These are phyloP conservation scores for Rhodosporidiobolus sp. DNA, from an alignment of 768 basidiomycete genomes.

Conservation along the genomic window DNA sequence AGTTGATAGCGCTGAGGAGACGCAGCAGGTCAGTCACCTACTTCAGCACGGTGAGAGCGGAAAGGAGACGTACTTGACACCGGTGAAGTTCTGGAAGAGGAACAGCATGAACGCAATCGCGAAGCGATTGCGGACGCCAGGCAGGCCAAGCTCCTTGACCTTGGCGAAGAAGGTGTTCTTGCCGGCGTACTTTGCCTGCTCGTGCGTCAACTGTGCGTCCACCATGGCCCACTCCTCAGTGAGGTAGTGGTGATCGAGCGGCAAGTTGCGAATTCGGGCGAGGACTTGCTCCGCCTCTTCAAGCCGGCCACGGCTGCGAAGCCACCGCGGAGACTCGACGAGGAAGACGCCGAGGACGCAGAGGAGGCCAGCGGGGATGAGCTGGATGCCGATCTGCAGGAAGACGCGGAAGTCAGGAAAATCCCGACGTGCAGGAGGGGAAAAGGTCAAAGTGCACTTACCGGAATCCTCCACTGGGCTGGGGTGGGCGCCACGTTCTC, in stretches of 20 bases:
- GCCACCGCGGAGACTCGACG: constrained; percentile 47
- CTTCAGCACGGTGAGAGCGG: too few relatives aligned
- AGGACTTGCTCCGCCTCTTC: constrained; percentile 46
- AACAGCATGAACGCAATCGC: constrained; percentile 51
- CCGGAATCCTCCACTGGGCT: constrained; percentile 44
- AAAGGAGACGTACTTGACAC: background rate
- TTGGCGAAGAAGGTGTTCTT: background rate
- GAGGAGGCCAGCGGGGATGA: constrained; percentile 40
- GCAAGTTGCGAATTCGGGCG: constrained; percentile 44
- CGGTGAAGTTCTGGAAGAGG: constrained; percentile 51
- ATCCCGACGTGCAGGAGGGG: too few relatives aligned
- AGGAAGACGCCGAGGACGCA: constrained; percentile 45
- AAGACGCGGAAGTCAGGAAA: too few relatives aligned
- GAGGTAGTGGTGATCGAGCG: constrained; percentile 29
- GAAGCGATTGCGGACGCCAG: constrained; percentile 46
- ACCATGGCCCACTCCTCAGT: constrained; percentile 12
- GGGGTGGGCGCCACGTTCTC: background rate
- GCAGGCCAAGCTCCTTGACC: background rate
- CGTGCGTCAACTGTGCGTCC: constrained; percentile 1
- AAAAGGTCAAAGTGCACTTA: constrained; percentile 22
- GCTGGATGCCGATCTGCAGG: constrained; percentile 39
- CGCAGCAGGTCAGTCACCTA: constrained; percentile 9
- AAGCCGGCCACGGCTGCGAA: constrained; percentile 37
- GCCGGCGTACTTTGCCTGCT: constrained; percentile 1
- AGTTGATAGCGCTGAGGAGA: constrained; percentile 50